phyloP scores from a whole-genome alignment of 2,329 filamentous ascomycete genomes.

The Pseudogymnoascus sp. region DNA sequence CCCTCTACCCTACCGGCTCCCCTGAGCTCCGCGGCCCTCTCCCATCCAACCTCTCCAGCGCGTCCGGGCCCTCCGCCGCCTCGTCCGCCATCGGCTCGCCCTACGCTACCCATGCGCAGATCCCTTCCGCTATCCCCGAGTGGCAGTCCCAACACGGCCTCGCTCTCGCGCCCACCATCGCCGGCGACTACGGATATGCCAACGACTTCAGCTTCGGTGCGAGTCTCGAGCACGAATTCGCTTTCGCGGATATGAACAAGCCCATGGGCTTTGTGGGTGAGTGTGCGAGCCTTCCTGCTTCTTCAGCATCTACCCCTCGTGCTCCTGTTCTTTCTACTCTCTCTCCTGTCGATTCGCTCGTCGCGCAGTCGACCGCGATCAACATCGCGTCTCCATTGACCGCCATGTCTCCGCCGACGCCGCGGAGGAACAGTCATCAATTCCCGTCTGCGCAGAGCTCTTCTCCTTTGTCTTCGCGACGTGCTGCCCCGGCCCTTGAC shows the following conservation, averaged over 20 bases:
- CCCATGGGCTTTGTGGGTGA: slow-evolving; percentile 38
- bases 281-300: slow-evolving; percentile 31
- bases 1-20: slow-evolving; percentile 15
- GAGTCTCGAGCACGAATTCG: slow-evolving; percentile 29
- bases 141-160: slow-evolving; percentile 23
- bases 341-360: neutral
- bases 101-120: slow-evolving; percentile 23
- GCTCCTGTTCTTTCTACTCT: neutral
- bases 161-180: slow-evolving; percentile 26
- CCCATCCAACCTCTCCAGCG: slow-evolving; percentile 27
- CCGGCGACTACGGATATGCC: slow-evolving; percentile 22
- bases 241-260: slow-evolving; percentile 34
- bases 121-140: slow-evolving; percentile 21
- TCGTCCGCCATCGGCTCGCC: slow-evolving; percentile 29
- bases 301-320: neutral
- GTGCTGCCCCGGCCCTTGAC: slow-evolving; percentile 23
- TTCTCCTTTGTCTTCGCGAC: slow-evolving; percentile 27
- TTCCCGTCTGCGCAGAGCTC: slow-evolving; percentile 26
- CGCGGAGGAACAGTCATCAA: slow-evolving; percentile 7
- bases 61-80: slow-evolving; percentile 25
- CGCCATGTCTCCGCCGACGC: slow-evolving; percentile 14
- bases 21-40: slow-evolving; percentile 22
- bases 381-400: slow-evolving; percentile 12
- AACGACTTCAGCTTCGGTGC: slow-evolving; percentile 25
- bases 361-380: neutral